These are phyloP conservation scores for Phaffomyces thermotolerans DNA, from an alignment of 805 yeast genomes.

Conservation along the genomic window DNA sequence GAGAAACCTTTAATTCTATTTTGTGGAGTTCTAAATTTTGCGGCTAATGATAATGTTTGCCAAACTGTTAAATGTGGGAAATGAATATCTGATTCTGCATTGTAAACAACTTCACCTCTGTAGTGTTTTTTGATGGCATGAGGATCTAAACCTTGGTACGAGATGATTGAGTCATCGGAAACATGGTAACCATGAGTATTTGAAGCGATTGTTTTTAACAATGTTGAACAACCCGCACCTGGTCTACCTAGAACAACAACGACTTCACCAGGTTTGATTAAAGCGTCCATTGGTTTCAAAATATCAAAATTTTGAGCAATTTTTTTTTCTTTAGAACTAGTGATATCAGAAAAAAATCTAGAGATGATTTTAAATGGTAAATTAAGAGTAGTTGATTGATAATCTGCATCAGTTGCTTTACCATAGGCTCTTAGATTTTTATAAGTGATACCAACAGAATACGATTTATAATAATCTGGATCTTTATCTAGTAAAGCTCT, in stretches of 20 bases:
- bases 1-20: conserved; percentile 46
- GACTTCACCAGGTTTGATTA: conserved; percentile 55
- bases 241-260: conserved; percentile 76
- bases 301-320: conserved; percentile 33
- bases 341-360: conserved; percentile 10
- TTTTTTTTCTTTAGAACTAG: conserved; percentile 16
- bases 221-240: conserved; percentile 65
- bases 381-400: conserved; percentile 55
- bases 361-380: conserved; percentile 22
- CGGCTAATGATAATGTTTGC: conserved; percentile 50
- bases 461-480: conserved; percentile 52
- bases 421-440: conserved; percentile 57
- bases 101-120: conserved; percentile 58
- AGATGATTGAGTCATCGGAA: conserved; percentile 36
- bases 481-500: conserved; percentile 43
- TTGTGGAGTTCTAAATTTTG: conserved; percentile 47
- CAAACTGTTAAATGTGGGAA: conserved; percentile 60
- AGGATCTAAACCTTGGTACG: conserved; percentile 43
- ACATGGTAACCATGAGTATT: conserved; percentile 50
- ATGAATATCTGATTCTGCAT: conserved; percentile 57
- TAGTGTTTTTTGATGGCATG: conserved; percentile 38
- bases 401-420: conserved; percentile 51
- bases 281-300: conserved; percentile 48
- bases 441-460: conserved; percentile 51
- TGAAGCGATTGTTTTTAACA: conserved; percentile 48